Conservation (phyloP, 441 rosid genomes). For the Brassica balearica region DNA sequence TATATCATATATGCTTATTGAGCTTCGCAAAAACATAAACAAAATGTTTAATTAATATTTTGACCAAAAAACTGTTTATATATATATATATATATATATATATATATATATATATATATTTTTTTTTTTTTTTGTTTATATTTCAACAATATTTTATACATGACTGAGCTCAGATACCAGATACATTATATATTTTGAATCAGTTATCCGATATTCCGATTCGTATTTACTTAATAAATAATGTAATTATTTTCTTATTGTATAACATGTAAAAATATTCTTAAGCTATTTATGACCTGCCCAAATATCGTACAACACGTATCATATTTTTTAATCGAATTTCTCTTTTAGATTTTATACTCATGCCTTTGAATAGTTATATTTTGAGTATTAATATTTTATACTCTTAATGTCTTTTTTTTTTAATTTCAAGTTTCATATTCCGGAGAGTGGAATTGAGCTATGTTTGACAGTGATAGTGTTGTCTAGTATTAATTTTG, state of each 20-base stretch:
- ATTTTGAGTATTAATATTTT: background rate
- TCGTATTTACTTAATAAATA: background rate
- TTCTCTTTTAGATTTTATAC: background rate
- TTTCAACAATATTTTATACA: background rate
- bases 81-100: background rate
- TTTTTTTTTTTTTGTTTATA: no score
- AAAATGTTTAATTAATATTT: background rate
- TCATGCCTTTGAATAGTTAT: background rate
- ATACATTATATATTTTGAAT: background rate
- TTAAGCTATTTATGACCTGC: background rate
- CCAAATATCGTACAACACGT: background rate
- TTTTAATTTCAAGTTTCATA: background rate
- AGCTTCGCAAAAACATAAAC: background rate
- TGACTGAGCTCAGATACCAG: background rate
- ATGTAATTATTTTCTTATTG: background rate
- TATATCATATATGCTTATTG: background rate
- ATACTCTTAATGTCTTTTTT: background rate
- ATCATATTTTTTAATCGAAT: background rate
- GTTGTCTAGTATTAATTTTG: background rate
- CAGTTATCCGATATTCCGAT: conserved; percentile 1
- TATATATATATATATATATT: background rate
- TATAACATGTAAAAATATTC: background rate
- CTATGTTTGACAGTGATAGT: background rate
- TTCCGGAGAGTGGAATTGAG: background rate
- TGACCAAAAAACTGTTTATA: no score